Evolutionary conservation across 306 rosid species (phyloP).

Genomic region (Alnus glutinosa): DNA sequence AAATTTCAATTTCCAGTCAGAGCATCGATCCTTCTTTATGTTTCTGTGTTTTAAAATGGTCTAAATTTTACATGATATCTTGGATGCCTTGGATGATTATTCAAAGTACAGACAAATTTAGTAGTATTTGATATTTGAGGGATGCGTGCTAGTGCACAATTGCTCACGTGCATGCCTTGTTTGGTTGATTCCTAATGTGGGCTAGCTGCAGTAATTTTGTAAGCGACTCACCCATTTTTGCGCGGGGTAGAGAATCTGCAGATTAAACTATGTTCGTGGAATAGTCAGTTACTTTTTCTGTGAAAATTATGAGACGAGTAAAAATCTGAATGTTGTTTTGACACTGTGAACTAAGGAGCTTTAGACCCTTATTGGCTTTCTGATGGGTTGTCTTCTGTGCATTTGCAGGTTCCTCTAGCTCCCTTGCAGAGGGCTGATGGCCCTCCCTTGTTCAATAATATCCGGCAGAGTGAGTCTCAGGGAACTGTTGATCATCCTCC

Average conservation of each 20-base stretch:
- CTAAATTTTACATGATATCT: background rate
- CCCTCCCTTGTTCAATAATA: constrained; percentile 45
- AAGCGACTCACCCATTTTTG: background rate
- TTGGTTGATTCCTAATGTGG: background rate
- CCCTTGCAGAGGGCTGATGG: constrained; percentile 70
- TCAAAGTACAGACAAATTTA: background rate
- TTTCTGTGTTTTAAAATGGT: background rate
- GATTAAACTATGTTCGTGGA: background rate
- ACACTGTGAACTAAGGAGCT: background rate
- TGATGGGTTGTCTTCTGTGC: constrained; percentile 35
- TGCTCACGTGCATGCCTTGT: background rate
- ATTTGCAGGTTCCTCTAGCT: constrained; percentile 79
- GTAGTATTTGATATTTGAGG: background rate
- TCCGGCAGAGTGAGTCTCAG: constrained; percentile 51
- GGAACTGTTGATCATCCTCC: constrained; percentile 54
- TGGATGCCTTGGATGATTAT: background rate
- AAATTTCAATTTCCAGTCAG: background rate
- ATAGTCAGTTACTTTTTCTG: background rate
- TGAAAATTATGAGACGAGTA: background rate
- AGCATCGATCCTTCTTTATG: background rate
- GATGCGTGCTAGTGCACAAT: background rate
- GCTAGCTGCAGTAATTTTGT: background rate
- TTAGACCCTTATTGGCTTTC: constrained; percentile 1
- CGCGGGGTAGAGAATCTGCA: background rate
- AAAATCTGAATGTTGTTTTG: background rate